Conservation (phyloP, 2,329 filamentous ascomycete species). For the Colletotrichum sp. region DNA sequence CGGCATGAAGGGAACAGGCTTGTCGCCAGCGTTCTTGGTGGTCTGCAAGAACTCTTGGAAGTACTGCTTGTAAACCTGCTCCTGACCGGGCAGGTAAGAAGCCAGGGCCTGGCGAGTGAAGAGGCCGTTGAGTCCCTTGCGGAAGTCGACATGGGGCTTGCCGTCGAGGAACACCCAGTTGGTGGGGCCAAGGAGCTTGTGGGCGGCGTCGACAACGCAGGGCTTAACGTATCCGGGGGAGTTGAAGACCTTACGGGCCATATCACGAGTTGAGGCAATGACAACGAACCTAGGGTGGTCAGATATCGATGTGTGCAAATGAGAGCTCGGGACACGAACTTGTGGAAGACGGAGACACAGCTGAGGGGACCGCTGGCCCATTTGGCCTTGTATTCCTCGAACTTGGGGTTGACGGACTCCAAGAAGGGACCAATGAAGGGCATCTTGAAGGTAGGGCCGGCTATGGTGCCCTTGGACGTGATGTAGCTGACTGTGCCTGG, state of each 20-base stretch:
- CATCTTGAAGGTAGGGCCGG: slow-evolving; percentile 76
- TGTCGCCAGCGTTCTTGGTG: slow-evolving; percentile 73
- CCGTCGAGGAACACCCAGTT: slow-evolving; percentile 99
- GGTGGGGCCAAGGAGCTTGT: slow-evolving; percentile 88
- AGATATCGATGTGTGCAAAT: neutral
- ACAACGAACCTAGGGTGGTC: slow-evolving; percentile 79
- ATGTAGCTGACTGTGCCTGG: slow-evolving; percentile 71
- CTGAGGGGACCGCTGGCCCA: slow-evolving; percentile 91
- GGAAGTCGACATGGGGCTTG: slow-evolving; percentile 93
- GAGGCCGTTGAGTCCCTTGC: slow-evolving; percentile 92
- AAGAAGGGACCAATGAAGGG: slow-evolving; percentile 97
- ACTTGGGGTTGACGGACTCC: slow-evolving; percentile 89
- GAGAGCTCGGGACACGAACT: slow-evolving; percentile 47
- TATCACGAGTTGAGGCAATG: slow-evolving; percentile 92
- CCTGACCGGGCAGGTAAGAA: slow-evolving; percentile 87
- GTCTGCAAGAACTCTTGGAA: slow-evolving; percentile 80
- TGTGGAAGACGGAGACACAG: slow-evolving; percentile 99
- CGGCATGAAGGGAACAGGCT: slow-evolving; percentile 87
- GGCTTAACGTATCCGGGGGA: slow-evolving; percentile 92
- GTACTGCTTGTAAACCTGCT: slow-evolving; percentile 89
- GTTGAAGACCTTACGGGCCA: slow-evolving; percentile 97
- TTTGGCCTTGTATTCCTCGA: slow-evolving; percentile 88
- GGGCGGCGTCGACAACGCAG: slow-evolving; percentile 91
- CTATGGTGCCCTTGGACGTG: slow-evolving; percentile 76
- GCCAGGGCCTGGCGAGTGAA: slow-evolving; percentile 93